Evolutionary conservation across 2,329 filamentous ascomycete species (phyloP), one percentile per base, ranked within the genome.

Genomic region (Arthrocladium fulminans): DNA sequence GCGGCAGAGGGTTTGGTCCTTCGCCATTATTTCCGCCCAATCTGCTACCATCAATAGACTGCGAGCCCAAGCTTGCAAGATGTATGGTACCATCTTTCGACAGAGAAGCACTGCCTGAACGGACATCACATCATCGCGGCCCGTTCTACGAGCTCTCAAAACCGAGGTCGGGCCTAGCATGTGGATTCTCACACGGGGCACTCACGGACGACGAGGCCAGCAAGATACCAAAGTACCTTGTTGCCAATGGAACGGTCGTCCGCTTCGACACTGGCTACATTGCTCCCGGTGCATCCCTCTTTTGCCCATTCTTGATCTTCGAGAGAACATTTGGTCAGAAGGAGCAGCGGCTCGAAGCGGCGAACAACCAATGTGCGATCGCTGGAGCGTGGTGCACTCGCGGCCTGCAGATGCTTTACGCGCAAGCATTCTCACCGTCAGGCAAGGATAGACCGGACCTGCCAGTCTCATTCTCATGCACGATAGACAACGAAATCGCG

Each of bases 301-400:
- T 51, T 27, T 50, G 50, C 29, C 50, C 47, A 15, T 56, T 56
- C 40, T 44, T 56, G 9, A 50, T 51, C 5, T 56, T 56, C 32
- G 52, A 56, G 37, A 45, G 52, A 24, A 49, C 50, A 2, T 49
- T 51, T 27, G 52, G 54, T 19, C 49, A 52, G 24, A 49, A 47
- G 27, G 45, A 56, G 38, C 40, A 51, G n/a, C 47, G 50, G 3
- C 46, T 56, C 12, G 54, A 56, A 23, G 27, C 35, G 6, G 54
- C 54, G 10, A 56, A 54, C 39, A 56, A 56, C 30, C 52, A 54
- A 35, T 56, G 52, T 35, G 54, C 50, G 6, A 50, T 54, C n/a
- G 50, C 35, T n/a, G 54, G 54, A 3, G 44, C 54, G 3, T 54
- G 46, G 42, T 47, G 29, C 19, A 39, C 42, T n/a, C 47, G 54